A percentile compares a stretch with the other conserved stretches of the same genome.
Evolutionary conservation across 1,284 basidiomycete species (phyloP).

Genomic region (Pseudozyma flocculosa): DNA sequence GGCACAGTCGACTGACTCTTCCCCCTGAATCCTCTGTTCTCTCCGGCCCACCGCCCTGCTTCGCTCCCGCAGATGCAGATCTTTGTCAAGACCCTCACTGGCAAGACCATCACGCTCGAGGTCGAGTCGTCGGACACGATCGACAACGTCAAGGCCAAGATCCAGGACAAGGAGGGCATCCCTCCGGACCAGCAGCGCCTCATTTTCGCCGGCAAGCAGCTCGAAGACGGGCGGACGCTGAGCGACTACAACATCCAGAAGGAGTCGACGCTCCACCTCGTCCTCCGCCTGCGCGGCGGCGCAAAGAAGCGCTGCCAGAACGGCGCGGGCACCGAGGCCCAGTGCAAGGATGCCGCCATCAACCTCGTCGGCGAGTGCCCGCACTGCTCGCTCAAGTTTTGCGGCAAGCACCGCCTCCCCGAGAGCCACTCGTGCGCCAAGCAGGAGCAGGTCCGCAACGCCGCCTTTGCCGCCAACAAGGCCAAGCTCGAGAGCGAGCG

Average conservation of each 20-base stretch:
- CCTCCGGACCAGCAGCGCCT: constrained; percentile 61
- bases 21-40: no score
- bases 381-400: constrained; percentile 56
- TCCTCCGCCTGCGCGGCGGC: constrained; percentile 53
- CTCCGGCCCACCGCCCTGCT: no score
- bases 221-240: constrained; percentile 61
- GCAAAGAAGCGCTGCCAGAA: constrained; percentile 58
- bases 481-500: constrained; percentile 55
- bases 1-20: no score
- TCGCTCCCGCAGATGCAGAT: no score
- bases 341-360: constrained; percentile 57
- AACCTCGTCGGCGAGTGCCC: constrained; percentile 56
- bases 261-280: constrained; percentile 51
- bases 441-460: constrained; percentile 50
- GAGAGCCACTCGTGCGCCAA: constrained; percentile 55
- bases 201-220: constrained; percentile 62
- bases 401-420: constrained; percentile 54
- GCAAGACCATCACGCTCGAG: constrained; percentile 94
- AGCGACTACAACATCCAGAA: constrained; percentile 60
- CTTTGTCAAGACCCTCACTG: constrained; percentile 73
- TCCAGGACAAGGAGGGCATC: constrained; percentile 58
- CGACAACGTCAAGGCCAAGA: constrained; percentile 69
- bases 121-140: constrained; percentile 89
- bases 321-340: constrained; percentile 46
- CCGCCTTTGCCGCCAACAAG: constrained; percentile 57